Conservation (phyloP, 805 yeast genomes). For the Yamadazyma olivae region DNA sequence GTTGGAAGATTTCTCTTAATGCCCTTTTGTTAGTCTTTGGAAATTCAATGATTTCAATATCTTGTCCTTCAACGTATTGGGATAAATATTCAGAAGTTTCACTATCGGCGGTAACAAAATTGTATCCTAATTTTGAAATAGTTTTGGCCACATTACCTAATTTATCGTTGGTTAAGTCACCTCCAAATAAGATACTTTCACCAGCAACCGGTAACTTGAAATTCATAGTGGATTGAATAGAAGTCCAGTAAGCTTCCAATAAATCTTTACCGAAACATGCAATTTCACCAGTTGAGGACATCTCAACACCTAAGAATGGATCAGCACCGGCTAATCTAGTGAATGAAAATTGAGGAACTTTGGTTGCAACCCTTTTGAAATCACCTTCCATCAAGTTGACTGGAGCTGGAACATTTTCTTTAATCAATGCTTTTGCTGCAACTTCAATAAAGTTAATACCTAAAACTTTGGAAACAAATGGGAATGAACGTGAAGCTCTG, state of each 20-base stretch:
- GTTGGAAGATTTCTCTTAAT: constrained; percentile 88
- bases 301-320: constrained; percentile 96
- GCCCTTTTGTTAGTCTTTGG: constrained; percentile 92
- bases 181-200: constrained; percentile 87
- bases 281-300: constrained; percentile 94
- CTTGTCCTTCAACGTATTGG: constrained; percentile 38
- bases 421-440: constrained; percentile 81
- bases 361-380: constrained; percentile 87
- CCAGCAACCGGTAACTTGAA: constrained; percentile 93
- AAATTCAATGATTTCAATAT: constrained; percentile 72
- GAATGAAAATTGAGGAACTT: constrained; percentile 97
- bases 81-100: constrained; percentile 70
- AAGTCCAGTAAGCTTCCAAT: constrained; percentile 95
- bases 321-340: constrained; percentile 97
- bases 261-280: constrained; percentile 86
- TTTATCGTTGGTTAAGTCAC: constrained; percentile 72
- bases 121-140: constrained; percentile 73
- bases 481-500: constrained; percentile 99
- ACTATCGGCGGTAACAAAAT: constrained; percentile 72
- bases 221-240: constrained; percentile 96
- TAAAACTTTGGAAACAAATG: constrained; percentile 95
- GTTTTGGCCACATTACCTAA: constrained; percentile 72
- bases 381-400: constrained; percentile 74
- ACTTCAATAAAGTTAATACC: constrained; percentile 95
- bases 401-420: constrained; percentile 72